Base-by-base conservation (phyloP, 2,329 filamentous ascomycete species). In the Colletotrichum euphorbiae region DNA sequence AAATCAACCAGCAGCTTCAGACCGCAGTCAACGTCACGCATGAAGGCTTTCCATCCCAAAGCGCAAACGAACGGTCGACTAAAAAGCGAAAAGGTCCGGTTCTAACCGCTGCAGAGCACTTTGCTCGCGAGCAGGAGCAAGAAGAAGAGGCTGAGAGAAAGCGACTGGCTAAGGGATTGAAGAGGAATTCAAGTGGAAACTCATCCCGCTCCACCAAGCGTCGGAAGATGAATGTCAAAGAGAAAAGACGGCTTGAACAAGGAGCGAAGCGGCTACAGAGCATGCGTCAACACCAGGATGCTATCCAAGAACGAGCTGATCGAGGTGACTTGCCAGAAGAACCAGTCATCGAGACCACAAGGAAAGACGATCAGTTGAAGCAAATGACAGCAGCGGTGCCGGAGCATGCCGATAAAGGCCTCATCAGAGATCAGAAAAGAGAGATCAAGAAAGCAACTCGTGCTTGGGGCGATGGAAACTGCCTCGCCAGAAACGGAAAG, bases 341-440 rank as follows among this genome's bases (percentile, higher is more conserved):
- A 8, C 62, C 54, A 1, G 21, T 6, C 9, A 64, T 64, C 36
- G 48, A 6, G 1, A 51, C 60, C 8, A 63, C 60, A 12, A 63
- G 3, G 3, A 63, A 15, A 2, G 3, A 5, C 0, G 56, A 66
- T 1, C 62, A 66, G 4, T 9, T 66, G 56, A 62, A 21, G 13
- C 19, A 61, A n/a, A 66, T 66, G 48, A 6, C 5, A 21, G 46
- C 45, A 31, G 40, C 46, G 4, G 31, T 40, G 4, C 45, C 54
- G 54, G 28, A 3, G 42, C 51, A 3, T 38, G 43, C 15, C 17
- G 51, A 2, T 6, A 12, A 1, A 5, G 7, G 0, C 0, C 43
- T 11, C 1, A 28, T 1, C 1, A n/a, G 15, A 4, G 8, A 0
- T 24, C 62, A 65, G n/a, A 33, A 3, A 6, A 4, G 3, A 7